Evolutionary conservation across 345 rosid species (phyloP), one percentile per base, ranked within the genome.

Genomic region (Noccaea caerulescens): DNA sequence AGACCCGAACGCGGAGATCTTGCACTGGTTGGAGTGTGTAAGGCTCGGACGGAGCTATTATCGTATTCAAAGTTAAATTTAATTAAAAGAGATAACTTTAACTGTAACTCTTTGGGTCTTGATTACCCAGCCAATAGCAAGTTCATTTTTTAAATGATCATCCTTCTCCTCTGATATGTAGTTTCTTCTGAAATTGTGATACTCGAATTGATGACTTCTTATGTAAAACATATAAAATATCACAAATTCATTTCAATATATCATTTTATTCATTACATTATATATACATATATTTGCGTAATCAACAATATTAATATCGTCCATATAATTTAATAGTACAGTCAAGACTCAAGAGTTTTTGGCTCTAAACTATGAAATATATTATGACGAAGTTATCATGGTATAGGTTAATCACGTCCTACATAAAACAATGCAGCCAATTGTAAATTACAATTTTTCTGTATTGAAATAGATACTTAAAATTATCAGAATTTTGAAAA

Each of bases 1-100:
- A 65, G 96, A 93, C 64, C 97, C 96, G 1, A 91, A 91, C 65
- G 79, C 73, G n/a, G 91, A 93, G 82, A 79, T 86, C 49, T 75
- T 93, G 71, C 92, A 91, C 59, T 91, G 87, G 88, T 54, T 91
- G 82, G 86, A 88, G 37, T 90, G 96, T 68, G 4, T 89, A 37
- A 83, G 66, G 44, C 72, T 87, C 43, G 80, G 83, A 36, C 84
- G 73, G 7, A 76, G 61, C 20, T 74, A 79, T 44, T 85, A 81
- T 51, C 62, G 76, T 8, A 41, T 76, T 70, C n/a, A 18, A 66
- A 41, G 44, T 37, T 53, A 41, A 39, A 20, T 49, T 49, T 20
- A 12, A 18, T 58, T 10, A 14, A 18, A 44, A 11, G 60, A 32
- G 7, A 60, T 60, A 9, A 4, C 41, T 44, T 41, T 11, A 60